These are phyloP conservation scores for Vaccinium macrocarpon DNA, from an alignment of 148 eudicot genomes.

Conservation along the genomic window DNA sequence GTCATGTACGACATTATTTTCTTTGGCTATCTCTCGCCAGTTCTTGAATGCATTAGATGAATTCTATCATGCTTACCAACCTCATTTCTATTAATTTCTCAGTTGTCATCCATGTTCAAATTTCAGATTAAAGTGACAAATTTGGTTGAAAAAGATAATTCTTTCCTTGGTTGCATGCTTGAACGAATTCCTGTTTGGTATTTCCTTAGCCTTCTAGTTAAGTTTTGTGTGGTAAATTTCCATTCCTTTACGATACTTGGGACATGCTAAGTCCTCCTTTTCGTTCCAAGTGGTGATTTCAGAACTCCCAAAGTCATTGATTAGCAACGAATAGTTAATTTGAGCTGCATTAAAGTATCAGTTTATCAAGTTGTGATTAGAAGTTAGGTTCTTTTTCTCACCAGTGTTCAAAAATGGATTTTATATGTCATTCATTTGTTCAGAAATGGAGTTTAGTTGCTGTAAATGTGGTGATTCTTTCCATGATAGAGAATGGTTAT, in stretches of 20 bases:
- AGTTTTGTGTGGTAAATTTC: neutral
- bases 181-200: neutral
- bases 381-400: neutral
- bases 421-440: neutral
- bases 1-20: neutral
- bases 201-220: neutral
- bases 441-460: neutral
- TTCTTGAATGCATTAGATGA: neutral
- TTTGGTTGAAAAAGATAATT: neutral
- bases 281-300: neutral
- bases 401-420: neutral
- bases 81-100: neutral
- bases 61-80: neutral
- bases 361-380: neutral
- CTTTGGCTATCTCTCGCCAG: neutral
- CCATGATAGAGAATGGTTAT: neutral
- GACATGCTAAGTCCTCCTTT: neutral
- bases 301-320: neutral
- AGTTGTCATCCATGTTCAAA: neutral
- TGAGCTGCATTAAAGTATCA: neutral
- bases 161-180: neutral
- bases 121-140: neutral
- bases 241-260: neutral
- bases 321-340: neutral
- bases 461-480: slow-evolving; percentile 3